Evolutionary conservation across 306 rosid species (phyloP).

Genomic region (Mimosa bimucronata): DNA sequence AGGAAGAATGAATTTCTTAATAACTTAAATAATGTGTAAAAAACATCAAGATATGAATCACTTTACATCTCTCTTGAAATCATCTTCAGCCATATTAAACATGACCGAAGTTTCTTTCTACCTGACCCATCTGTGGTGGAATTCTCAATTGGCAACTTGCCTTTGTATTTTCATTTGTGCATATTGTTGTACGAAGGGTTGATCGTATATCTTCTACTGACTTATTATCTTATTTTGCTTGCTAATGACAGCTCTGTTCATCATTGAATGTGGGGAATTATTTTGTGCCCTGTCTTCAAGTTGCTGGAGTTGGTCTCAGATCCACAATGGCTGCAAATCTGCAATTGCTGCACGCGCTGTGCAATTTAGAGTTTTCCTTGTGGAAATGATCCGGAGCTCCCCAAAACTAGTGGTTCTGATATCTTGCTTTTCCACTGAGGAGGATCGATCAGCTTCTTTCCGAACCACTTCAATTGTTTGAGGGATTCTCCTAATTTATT

Average conservation of each 20-base stretch:
- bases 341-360: slow-evolving; percentile 29
- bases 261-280: slow-evolving; percentile 26
- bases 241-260: slow-evolving; percentile 31
- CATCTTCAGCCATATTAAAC: background rate
- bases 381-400: slow-evolving; percentile 28
- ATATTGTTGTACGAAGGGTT: slow-evolving; percentile 20
- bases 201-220: slow-evolving; percentile 30
- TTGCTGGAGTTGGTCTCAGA: slow-evolving; percentile 31
- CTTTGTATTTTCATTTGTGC: slow-evolving; percentile 14
- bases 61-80: background rate
- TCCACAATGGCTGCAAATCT: slow-evolving; percentile 32
- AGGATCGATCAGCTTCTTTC: background rate
- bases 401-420: slow-evolving; percentile 32
- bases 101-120: background rate
- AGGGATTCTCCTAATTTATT: slow-evolving; percentile 18
- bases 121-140: slow-evolving; percentile 12
- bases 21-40: background rate
- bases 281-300: slow-evolving; percentile 28
- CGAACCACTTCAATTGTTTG: background rate
- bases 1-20: background rate
- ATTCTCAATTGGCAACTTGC: slow-evolving; percentile 14
- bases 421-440: background rate
- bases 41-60: background rate
- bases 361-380: slow-evolving; percentile 29
- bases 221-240: slow-evolving; percentile 35